Percentiles rank a stretch among this genome's conserved stretches.
Evolutionary conservation across 371 early-diverging fungal genomes (phyloP).

Genomic region (Saksenaea oblongispora): DNA sequence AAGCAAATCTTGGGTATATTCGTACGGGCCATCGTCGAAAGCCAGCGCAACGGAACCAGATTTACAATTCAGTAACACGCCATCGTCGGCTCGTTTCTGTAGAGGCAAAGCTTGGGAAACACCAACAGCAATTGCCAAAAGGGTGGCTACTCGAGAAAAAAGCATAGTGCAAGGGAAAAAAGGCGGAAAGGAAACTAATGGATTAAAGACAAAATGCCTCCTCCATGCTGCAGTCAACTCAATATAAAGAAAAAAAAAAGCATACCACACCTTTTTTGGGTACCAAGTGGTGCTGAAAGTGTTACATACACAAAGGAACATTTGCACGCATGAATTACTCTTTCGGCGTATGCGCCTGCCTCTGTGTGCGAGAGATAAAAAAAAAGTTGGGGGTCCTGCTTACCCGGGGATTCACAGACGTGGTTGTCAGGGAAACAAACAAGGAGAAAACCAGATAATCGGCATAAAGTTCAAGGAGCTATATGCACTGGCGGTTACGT

Average conservation of each 20-base stretch:
- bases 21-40: conserved; percentile 69
- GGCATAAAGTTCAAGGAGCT: background rate
- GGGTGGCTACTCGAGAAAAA: background rate
- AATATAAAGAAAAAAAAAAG: background rate
- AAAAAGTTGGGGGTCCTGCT: too few species aligned
- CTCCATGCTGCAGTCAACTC: background rate
- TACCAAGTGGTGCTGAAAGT: background rate
- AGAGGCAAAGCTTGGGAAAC: background rate
- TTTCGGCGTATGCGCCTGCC: too few species aligned
- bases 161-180: background rate
- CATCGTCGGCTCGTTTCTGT: background rate
- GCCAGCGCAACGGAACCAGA: conserved; percentile 37
- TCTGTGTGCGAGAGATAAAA: too few species aligned
- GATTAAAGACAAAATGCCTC: background rate
- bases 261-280: background rate
- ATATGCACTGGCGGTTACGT: background rate
- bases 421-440: background rate
- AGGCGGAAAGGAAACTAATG: background rate
- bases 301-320: background rate
- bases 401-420: too few species aligned
- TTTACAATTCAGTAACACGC: background rate
- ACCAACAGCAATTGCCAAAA: background rate
- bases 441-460: background rate
- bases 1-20: conserved; percentile 49
- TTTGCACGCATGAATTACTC: background rate